Evolutionary conservation across 768 basidiomycete genomes (phyloP).

Genomic region (Lyophyllum shimeji): DNA sequence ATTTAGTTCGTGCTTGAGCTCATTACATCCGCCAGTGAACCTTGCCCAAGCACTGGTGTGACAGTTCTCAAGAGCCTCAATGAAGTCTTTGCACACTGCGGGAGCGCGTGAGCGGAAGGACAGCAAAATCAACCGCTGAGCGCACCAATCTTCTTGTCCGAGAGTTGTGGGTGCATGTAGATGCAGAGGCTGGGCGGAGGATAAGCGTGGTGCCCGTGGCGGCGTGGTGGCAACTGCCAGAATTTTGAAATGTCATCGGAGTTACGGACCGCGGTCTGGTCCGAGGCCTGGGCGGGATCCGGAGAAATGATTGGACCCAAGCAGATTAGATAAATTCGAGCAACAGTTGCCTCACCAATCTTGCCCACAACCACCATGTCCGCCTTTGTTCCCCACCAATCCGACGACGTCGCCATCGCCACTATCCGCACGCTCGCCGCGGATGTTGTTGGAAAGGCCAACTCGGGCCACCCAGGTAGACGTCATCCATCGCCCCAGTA

Average conservation of each 20-base stretch:
- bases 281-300: conserved; percentile 8
- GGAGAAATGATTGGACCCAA: conserved; percentile 3
- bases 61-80: conserved; percentile 73
- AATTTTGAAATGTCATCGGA: conserved; percentile 5
- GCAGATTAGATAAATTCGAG: conserved; percentile 20
- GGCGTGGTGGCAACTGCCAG: neutral
- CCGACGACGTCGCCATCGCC: conserved; percentile 62
- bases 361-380: conserved; percentile 37
- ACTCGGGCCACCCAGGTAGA: conserved; percentile 89
- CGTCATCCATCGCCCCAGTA: conserved; percentile 13
- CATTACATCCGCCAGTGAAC: conserved; percentile 70
- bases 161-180: conserved; percentile 69
- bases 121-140: conserved; percentile 4
- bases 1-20: conserved; percentile 65
- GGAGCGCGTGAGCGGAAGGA: conserved; percentile 1
- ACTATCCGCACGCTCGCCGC: conserved; percentile 78
- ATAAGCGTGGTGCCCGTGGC: too few species aligned
- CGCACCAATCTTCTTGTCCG: conserved; percentile 62
- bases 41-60: conserved; percentile 63
- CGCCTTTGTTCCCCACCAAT: conserved; percentile 34
- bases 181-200: neutral
- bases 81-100: conserved; percentile 73
- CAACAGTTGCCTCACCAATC: conserved; percentile 17
- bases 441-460: conserved; percentile 81
- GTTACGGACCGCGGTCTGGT: conserved; percentile 13